Percentiles rank a stretch among this genome's conserved stretches.
Evolutionary conservation across 108 stramenopile genomes (phyloP).

Genomic region (Nitzschia sp.): DNA sequence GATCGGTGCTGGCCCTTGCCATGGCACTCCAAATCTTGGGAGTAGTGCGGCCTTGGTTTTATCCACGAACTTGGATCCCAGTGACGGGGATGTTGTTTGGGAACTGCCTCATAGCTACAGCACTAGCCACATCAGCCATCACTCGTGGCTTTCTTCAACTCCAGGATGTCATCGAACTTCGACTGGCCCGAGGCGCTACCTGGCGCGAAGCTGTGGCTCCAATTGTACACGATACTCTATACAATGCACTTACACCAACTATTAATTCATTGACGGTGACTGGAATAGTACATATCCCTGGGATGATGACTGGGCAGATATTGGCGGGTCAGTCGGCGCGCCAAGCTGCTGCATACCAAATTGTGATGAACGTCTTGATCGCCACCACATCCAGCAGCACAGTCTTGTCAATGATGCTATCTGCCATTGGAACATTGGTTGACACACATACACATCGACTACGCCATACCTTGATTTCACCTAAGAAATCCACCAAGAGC

Average conservation of each 20-base stretch:
- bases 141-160: slow-evolving; percentile 39
- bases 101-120: slow-evolving; percentile 46
- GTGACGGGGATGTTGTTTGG: slow-evolving; percentile 86
- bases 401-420: slow-evolving; percentile 40
- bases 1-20: slow-evolving; percentile 14
- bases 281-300: slow-evolving; percentile 85
- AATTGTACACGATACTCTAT: slow-evolving; percentile 25
- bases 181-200: slow-evolving; percentile 34
- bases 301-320: slow-evolving; percentile 94
- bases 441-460: slow-evolving; percentile 20
- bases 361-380: slow-evolving; percentile 81
- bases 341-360: slow-evolving; percentile 84
- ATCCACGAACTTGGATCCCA: slow-evolving; percentile 58
- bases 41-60: slow-evolving; percentile 21
- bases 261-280: slow-evolving; percentile 70
- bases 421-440: slow-evolving; percentile 40
- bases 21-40: slow-evolving; percentile 15
- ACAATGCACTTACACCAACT: slow-evolving; percentile 54
- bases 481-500: not conserved
- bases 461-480: slow-evolving; percentile 2
- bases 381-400: slow-evolving; percentile 29
- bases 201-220: slow-evolving; percentile 26
- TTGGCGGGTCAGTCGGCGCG: slow-evolving; percentile 72
- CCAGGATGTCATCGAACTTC: slow-evolving; percentile 51
- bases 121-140: slow-evolving; percentile 41